Conservation (phyloP, 257 asterid genomes). For the Gentiana macrophylla region DNA sequence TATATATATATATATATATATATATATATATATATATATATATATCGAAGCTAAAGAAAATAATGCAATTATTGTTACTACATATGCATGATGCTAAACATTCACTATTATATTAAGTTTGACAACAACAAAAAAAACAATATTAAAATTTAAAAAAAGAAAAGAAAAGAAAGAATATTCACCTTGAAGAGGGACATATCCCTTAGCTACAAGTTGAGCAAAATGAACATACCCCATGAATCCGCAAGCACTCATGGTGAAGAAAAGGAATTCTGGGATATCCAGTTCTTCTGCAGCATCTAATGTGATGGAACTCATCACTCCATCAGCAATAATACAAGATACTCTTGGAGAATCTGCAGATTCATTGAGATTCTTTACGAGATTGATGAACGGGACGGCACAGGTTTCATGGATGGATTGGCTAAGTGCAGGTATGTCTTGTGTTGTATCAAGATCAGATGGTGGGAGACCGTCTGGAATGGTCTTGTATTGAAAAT, state of each 20-base stretch:
- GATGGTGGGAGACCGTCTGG: slow-evolving; percentile 64
- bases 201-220: slow-evolving; percentile 30
- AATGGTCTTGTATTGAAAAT: slow-evolving; percentile 41
- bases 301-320: slow-evolving; percentile 47
- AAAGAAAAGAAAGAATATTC: not conserved
- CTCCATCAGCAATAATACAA: slow-evolving; percentile 62
- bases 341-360: slow-evolving; percentile 34
- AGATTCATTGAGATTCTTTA: slow-evolving; percentile 29
- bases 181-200: slow-evolving; percentile 53
- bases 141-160: too few relatives aligned
- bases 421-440: slow-evolving; percentile 41
- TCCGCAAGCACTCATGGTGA: slow-evolving; percentile 54
- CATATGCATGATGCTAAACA: too few relatives aligned
- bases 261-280: slow-evolving; percentile 56
- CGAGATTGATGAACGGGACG: slow-evolving; percentile 37
- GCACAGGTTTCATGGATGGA: slow-evolving; percentile 23
- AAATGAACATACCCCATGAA: slow-evolving; percentile 43
- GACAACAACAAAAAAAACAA: not conserved
- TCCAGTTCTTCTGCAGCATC: slow-evolving; percentile 44
- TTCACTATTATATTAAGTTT: not conserved
- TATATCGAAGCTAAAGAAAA: too few relatives aligned
- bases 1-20: too few relatives aligned
- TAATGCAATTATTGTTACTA: too few relatives aligned
- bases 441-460: slow-evolving; percentile 53
- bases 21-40: too few relatives aligned